A percentile compares a stretch with the other conserved stretches of the same genome.
Evolutionary conservation across 192 early-diverging fungal species (phyloP).

Genomic region (Umbelopsis sp.): DNA sequence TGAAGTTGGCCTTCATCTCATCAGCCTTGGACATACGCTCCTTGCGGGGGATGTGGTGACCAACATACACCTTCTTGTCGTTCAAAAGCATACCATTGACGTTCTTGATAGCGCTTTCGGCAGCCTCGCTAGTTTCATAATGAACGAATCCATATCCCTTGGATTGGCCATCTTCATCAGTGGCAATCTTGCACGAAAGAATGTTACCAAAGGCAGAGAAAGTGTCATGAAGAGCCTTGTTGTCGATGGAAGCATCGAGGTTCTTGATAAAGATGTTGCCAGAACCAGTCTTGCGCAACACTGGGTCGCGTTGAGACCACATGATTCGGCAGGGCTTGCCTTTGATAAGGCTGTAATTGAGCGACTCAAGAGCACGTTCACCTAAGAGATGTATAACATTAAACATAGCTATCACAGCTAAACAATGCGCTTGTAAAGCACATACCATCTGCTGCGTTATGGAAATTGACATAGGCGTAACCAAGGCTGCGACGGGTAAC

Average conservation of each 20-base stretch:
- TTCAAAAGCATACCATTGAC: slow-evolving; percentile 99
- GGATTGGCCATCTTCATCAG: slow-evolving; percentile 75
- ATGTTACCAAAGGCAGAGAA: slow-evolving; percentile 98
- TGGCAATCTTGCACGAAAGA: slow-evolving; percentile 96
- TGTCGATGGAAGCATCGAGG: slow-evolving; percentile 95
- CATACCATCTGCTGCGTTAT: slow-evolving; percentile 79
- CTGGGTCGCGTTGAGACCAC: slow-evolving; percentile 99
- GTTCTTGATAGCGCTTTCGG: slow-evolving; percentile 93
- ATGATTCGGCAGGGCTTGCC: slow-evolving; percentile 97
- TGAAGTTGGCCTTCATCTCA: slow-evolving; percentile 89
- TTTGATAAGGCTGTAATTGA: slow-evolving; percentile 97
- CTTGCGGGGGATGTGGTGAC: slow-evolving; percentile 88
- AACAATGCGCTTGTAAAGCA: slow-evolving; percentile 19
- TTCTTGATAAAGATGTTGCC: slow-evolving; percentile 99
- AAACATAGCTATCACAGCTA: neutral
- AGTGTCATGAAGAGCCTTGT: slow-evolving; percentile 99
- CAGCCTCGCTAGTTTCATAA: slow-evolving; percentile 94
- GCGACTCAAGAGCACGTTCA: slow-evolving; percentile 87
- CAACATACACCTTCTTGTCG: slow-evolving; percentile 97
- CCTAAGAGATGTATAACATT: slow-evolving; percentile 44
- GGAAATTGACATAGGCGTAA: slow-evolving; percentile 99
- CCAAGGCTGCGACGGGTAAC: slow-evolving; percentile 95
- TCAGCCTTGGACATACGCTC: slow-evolving; percentile 92
- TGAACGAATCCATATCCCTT: slow-evolving; percentile 99
- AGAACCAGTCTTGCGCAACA: slow-evolving; percentile 84